These are phyloP conservation scores for Nicotiana rustica DNA, from an alignment of 305 asterid species.

Conservation along the genomic window DNA sequence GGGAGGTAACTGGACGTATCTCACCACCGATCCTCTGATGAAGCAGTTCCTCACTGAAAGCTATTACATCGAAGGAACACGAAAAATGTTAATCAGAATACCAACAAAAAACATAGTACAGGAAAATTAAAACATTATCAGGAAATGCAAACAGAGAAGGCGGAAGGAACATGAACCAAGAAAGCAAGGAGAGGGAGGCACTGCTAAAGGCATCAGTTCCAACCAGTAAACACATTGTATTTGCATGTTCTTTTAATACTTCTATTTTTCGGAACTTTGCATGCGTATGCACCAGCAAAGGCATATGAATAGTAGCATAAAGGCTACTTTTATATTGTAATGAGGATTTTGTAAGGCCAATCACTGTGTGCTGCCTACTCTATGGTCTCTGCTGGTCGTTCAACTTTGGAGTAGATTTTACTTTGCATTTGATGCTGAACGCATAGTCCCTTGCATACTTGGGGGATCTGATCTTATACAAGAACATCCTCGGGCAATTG, in stretches of 20 bases:
- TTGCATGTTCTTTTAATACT: not conserved
- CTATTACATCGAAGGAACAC: constrained; percentile 48
- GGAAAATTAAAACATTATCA: not conserved
- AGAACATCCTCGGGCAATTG: not conserved
- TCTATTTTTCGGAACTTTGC: not conserved
- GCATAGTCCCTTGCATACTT: not conserved
- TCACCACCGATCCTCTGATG: constrained; percentile 94
- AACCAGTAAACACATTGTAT: not conserved
- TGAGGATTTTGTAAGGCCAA: constrained; percentile 12
- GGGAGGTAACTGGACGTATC: constrained; percentile 94
- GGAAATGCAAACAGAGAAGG: not conserved
- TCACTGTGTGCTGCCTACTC: not conserved
- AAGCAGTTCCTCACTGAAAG: constrained; percentile 96
- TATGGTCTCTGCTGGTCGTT: not conserved
- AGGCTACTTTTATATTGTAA: not conserved
- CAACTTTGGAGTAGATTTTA: not conserved
- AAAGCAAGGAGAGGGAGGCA: constrained; percentile 4
- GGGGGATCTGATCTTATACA: not conserved
- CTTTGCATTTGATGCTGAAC: not conserved
- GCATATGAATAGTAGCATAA: not conserved
- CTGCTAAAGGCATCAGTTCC: not conserved
- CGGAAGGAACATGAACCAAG: constrained; percentile 6
- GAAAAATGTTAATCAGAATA: not conserved
- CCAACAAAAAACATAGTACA: not conserved
- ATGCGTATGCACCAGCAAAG: constrained; percentile 9